A percentile compares a stretch with the other conserved stretches of the same genome.
phyloP scores from a whole-genome alignment of 2,329 filamentous ascomycete genomes.

The Aspergillus unguis region DNA sequence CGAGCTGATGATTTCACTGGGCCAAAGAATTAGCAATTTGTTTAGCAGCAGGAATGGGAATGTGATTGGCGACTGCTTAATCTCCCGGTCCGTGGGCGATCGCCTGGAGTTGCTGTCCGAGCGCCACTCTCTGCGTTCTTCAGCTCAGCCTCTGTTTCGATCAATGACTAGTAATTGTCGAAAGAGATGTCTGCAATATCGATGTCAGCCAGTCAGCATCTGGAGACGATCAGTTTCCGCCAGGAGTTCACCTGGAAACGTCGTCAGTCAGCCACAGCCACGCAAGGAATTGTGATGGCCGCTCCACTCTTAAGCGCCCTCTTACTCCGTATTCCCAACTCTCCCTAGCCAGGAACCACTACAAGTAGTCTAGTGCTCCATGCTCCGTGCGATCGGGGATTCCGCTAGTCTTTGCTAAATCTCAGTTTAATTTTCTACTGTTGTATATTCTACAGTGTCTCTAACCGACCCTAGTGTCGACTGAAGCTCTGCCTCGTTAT shows the following conservation, averaged over 20 bases:
- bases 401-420: too few relatives aligned
- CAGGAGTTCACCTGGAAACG: not conserved
- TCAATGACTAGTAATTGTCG: not conserved
- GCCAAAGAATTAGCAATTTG: not conserved
- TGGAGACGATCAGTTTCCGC: not conserved
- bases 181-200: too few relatives aligned
- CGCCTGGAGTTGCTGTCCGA: not conserved
- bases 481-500: too few relatives aligned
- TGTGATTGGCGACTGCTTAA: not conserved
- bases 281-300: not conserved
- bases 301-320: slow-evolving; percentile 6
- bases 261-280: not conserved
- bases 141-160: not conserved
- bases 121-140: not conserved
- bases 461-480: too few relatives aligned
- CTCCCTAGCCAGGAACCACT: not conserved
- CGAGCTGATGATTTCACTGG: slow-evolving; percentile 7
- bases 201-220: too few relatives aligned
- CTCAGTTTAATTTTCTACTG: too few relatives aligned
- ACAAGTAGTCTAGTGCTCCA: too few relatives aligned
- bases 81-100: not conserved
- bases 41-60: not conserved
- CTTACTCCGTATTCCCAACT: not conserved
- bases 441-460: too few relatives aligned
- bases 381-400: too few relatives aligned